A percentile compares a stretch with the other conserved stretches of the same genome.
These are phyloP conservation scores for Murraya paniculata DNA, from an alignment of 345 rosid species.

Conservation along the genomic window DNA sequence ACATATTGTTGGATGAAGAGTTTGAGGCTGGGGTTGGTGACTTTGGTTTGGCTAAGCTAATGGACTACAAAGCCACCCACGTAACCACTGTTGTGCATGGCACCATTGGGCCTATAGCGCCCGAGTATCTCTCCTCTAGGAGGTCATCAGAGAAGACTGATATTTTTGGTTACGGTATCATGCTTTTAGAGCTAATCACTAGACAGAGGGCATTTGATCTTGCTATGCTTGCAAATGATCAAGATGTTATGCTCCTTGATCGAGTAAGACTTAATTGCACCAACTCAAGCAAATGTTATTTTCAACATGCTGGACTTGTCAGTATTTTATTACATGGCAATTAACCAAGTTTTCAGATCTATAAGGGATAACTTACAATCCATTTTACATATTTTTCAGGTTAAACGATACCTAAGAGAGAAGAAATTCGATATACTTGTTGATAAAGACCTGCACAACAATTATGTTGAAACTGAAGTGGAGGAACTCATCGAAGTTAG, in stretches of 20 bases:
- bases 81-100: slow-evolving; percentile 29
- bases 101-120: slow-evolving; percentile 27
- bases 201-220: slow-evolving; percentile 24
- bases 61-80: slow-evolving; percentile 24
- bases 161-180: slow-evolving; percentile 25
- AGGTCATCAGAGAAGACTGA: slow-evolving; percentile 25
- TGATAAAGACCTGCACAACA: slow-evolving; percentile 10
- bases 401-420: slow-evolving; percentile 8
- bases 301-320: no score
- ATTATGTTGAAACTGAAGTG: slow-evolving; percentile 14
- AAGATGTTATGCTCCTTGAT: slow-evolving; percentile 27
- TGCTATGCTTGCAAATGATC: slow-evolving; percentile 17
- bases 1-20: slow-evolving; percentile 27
- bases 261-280: slow-evolving; percentile 6
- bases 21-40: slow-evolving; percentile 30
- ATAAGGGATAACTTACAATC: neutral
- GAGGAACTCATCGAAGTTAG: slow-evolving; percentile 19
- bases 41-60: slow-evolving; percentile 27
- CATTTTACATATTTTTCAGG: neutral
- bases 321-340: no score
- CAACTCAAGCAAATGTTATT: neutral
- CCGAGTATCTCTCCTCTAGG: slow-evolving; percentile 21
- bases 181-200: slow-evolving; percentile 23
- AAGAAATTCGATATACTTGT: slow-evolving; percentile 13
- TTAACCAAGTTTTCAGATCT: neutral